Conservation (phyloP, 2,329 filamentous ascomycete species). For the Thermoascus crustaceus region DNA sequence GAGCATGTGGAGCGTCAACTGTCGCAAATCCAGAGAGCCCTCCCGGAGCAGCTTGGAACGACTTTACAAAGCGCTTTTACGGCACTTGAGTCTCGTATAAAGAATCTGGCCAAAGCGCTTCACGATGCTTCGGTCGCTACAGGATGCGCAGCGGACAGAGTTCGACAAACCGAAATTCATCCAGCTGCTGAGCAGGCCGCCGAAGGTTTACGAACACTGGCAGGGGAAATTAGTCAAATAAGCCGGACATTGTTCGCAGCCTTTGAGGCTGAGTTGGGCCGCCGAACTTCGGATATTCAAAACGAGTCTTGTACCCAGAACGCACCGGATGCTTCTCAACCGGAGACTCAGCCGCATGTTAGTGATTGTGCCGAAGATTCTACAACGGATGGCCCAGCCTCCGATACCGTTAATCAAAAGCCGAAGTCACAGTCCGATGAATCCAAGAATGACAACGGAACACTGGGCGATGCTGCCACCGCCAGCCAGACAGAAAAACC, state of each 20-base stretch:
- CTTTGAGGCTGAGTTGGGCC: constrained; percentile 29
- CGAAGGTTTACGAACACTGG: constrained; percentile 31
- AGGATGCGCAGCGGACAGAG: constrained; percentile 27
- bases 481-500: too few species aligned
- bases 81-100: constrained; percentile 30
- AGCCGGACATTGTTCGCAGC: constrained; percentile 29
- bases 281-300: constrained; percentile 8
- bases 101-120: constrained; percentile 26
- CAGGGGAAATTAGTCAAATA: constrained; percentile 33
- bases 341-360: too few species aligned
- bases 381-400: neutral
- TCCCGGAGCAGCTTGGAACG: constrained; percentile 30
- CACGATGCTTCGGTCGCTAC: constrained; percentile 30
- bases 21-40: constrained; percentile 23
- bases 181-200: constrained; percentile 30
- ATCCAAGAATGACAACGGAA: too few species aligned
- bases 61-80: constrained; percentile 28
- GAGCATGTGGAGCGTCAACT: constrained; percentile 32
- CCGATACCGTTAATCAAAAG: neutral
- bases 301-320: constrained; percentile 6
- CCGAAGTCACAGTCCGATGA: too few species aligned
- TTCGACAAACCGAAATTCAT: constrained; percentile 28
- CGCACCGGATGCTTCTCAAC: neutral
- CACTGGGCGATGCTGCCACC: too few species aligned
- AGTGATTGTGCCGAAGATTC: neutral